Base-by-base conservation (phyloP, 768 basidiomycete species). In the Xerocomellus dryophilus region DNA sequence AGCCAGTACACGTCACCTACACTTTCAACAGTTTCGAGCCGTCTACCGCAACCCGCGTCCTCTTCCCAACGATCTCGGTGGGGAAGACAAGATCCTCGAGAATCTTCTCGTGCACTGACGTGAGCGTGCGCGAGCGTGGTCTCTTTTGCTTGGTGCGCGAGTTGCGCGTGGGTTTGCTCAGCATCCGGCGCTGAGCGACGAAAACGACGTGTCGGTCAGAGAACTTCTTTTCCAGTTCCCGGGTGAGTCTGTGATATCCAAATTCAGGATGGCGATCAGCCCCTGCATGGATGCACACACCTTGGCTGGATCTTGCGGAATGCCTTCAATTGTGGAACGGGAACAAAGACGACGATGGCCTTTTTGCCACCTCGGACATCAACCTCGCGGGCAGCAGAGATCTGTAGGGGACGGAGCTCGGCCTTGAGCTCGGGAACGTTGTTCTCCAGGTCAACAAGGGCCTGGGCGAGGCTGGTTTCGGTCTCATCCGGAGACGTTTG, bases 201-300 rank as follows among this genome's bases (percentile, higher is more conserved):
- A 99, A 98, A 54, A 99, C 92, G 73, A 99, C 93, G 77, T 98
- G 95, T 72, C 94, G 86, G 79, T 98, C 97, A 43, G 97, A 93
- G 80, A 99, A 98, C 78, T 99, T 99, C 85, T 99, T 99, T 85
- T 99, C 97, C 68, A 99, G 84, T 73, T 98, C 96, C 50, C 96
- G 88, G 57, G 96, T 98, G 71, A 98, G 88, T 74, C 96, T 98
- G 69, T 21, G 14, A 12, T 20, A 52, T 31, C 23, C 46, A n/a
- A 5, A 32, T 45, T 57, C 59, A 60, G 40, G 38, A 56, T 32
- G 49, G n/a, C 36, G 35, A 49, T 36, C 47, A 39, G 31, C 23
- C 4, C 39, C 5, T 32, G 35, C 9, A 42, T 36, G 21, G 9
- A 44, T 39, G 12, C 36, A 58, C 57, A 7, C 64, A 97, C 94